Evolutionary conservation across 768 basidiomycete species (phyloP).

Genomic region (Boletus sp.): DNA sequence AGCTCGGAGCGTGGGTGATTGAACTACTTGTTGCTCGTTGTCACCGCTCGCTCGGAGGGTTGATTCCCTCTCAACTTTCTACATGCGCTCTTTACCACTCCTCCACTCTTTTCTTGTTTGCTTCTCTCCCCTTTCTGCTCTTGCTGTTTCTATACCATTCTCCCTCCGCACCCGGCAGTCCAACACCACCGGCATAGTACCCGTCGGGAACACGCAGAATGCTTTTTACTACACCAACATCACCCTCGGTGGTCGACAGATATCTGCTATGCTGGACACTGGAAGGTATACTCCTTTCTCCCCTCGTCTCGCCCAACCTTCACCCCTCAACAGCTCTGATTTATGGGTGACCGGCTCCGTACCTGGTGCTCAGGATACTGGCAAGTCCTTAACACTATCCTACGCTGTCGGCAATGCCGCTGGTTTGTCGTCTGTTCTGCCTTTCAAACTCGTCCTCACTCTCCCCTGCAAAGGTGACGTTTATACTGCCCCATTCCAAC

Average conservation of each 20-base stretch:
- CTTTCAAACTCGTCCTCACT: background rate
- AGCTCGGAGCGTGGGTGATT: background rate
- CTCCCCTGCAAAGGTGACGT: conserved; percentile 46
- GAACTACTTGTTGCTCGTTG: background rate
- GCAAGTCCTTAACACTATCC: conserved; percentile 50
- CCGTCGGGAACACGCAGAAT: conserved; percentile 65
- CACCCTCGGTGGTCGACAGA: conserved; percentile 54
- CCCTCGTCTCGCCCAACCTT: background rate
- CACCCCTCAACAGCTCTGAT: conserved; percentile 52
- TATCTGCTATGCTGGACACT: conserved; percentile 69
- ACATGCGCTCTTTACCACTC: conserved; percentile 25
- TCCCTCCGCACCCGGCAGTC: conserved; percentile 29
- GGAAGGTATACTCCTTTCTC: conserved; percentile 52
- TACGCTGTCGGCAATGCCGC: conserved; percentile 69
- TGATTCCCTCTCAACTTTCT: background rate
- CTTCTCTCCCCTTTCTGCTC: conserved; percentile 10
- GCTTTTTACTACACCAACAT: conserved; percentile 71
- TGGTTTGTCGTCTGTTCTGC: conserved; percentile 38
- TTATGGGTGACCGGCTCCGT: conserved; percentile 62
- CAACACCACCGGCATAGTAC: conserved; percentile 28
- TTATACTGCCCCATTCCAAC: conserved; percentile 46
- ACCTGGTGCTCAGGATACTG: conserved; percentile 51
- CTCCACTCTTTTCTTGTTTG: conserved; percentile 22
- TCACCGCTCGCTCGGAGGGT: background rate
- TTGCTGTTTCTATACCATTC: conserved; percentile 36